Base-by-base conservation (phyloP, 2,329 filamentous ascomycete species). In the Exophiala oligosperma region DNA sequence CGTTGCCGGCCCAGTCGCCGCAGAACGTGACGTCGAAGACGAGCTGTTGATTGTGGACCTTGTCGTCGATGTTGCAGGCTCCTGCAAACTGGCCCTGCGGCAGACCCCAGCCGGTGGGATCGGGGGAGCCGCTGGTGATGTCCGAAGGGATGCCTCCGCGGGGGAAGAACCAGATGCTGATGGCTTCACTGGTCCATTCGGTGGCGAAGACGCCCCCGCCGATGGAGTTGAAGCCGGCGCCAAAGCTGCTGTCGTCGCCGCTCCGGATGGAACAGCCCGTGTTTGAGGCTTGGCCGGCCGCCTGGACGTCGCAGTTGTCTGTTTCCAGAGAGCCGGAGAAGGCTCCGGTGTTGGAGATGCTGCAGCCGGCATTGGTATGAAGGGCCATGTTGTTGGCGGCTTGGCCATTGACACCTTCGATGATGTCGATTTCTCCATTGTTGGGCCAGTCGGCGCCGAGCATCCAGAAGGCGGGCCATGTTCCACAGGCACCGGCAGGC, bases 11-110 rank as follows among this genome's bases (percentile, higher is more conserved):
- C 92, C 92, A 96, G 69, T 89, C 84, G 17, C 92, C 92, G 73
- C 92, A 97, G 72, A 96, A 91, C 4, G 89, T 89, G 0, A 87
- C 93, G 74, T 94, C 85, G 72, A 94, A 87, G 63, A 93, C 83
- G 61, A 97, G 85, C 66, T 87, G 83, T 76, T 96, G 83, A 59
- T 88, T 74, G 60, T 77, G 76, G 76, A 97, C 94, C 71, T 88
- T 81, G 1, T 74, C 64, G 59, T 86, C 78, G 63, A 95, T 88
- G 66, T 92, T 77, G 74, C 93, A 97, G 56, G 77, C 80, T 1
- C 85, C 84, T 2, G 79, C 74, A 74, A 96, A 97, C 35, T 79
- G 79, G 9, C 88, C 90, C 1, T 82, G 71, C 0, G 92, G 90
- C 0, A 72, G 75, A 12, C 85, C 87, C 88, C 92, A 96, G 23